Conservation (phyloP, 306 rosid species). For the Spatholobus suberectus region DNA sequence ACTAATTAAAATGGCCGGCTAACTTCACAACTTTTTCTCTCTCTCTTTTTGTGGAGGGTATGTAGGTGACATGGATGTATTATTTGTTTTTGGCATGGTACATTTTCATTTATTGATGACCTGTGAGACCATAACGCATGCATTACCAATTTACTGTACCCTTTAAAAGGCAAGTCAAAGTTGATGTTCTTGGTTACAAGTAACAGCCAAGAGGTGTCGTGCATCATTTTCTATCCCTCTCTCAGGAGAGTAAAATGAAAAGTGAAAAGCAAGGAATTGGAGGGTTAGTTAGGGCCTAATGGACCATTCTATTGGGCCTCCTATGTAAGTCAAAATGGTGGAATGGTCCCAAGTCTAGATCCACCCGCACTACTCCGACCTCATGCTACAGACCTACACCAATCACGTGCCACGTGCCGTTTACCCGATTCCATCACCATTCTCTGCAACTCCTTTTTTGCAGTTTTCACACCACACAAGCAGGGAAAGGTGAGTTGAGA, state of each 20-base stretch:
- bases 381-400: neutral
- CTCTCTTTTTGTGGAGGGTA: neutral
- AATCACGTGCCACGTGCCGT: slow-evolving; percentile 37
- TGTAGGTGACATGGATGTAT: neutral
- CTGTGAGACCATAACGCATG: neutral
- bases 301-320: slow-evolving; percentile 43
- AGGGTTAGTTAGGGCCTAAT: slow-evolving; percentile 25
- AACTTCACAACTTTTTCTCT: neutral
- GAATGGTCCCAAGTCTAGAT: slow-evolving; percentile 31
- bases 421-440: slow-evolving; percentile 19
- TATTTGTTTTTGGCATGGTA: slow-evolving; percentile 20
- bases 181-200: neutral
- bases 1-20: neutral
- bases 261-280: neutral
- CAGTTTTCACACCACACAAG: neutral
- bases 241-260: neutral
- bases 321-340: neutral
- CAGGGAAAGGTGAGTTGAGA: slow-evolving; percentile 11
- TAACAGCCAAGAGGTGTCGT: slow-evolving; percentile 7
- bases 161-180: slow-evolving; percentile 17
- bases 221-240: neutral
- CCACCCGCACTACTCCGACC: slow-evolving; percentile 7
- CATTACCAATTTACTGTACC: neutral
- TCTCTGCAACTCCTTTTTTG: slow-evolving; percentile 17
- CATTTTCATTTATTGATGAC: neutral